Base-by-base conservation (phyloP, 306 rosid genomes). In the Aeschynomene evenia region DNA sequence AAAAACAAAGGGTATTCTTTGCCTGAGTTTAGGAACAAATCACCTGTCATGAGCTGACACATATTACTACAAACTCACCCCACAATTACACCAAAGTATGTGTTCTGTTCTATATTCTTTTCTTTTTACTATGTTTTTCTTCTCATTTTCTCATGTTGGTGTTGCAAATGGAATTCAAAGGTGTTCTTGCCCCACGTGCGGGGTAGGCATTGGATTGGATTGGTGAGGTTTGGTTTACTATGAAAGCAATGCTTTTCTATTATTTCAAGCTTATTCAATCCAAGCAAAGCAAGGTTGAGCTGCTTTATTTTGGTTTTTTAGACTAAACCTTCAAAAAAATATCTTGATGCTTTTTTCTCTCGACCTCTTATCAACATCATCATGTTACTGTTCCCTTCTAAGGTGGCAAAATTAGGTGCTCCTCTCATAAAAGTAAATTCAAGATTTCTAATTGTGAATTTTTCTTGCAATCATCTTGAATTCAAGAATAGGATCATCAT, bases 1-100 rank as follows among this genome's bases (percentile, higher is more conserved):
- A 72, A 72, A 29, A 69, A 78, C 71, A 90, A 84, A 81, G 82
- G 82, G 82, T 80, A 77, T 14, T 61, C 42, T 79, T 70, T 75
- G 60, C 79, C 36, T 19, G 23, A 64, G 64, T 18, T 55, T 6
- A 68, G 60, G 28, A 81, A 73, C 68, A 20, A 21, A 29, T n/a
- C 71, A 52, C 28, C 48, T 36, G 72, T 71, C 36, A 34, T 11
- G 40, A 69, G 21, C 63, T 36, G 55, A 59, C 55, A 76, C 57
- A 34, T 45, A 15, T n/a, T 2, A n/a, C 19, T n/a, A 45, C 19
- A 45, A 6, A 43, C 16, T 3, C 49, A 43, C 3, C 1, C 5
- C 15, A 40, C 3, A 4, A 40, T 11, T 11, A 75, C 23, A 65
- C 57, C 83, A 73, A 79, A 71, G 87, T 73, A 77, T 84, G 71